Conservation (phyloP, 768 basidiomycete species). For the Boletus rubropictus region DNA sequence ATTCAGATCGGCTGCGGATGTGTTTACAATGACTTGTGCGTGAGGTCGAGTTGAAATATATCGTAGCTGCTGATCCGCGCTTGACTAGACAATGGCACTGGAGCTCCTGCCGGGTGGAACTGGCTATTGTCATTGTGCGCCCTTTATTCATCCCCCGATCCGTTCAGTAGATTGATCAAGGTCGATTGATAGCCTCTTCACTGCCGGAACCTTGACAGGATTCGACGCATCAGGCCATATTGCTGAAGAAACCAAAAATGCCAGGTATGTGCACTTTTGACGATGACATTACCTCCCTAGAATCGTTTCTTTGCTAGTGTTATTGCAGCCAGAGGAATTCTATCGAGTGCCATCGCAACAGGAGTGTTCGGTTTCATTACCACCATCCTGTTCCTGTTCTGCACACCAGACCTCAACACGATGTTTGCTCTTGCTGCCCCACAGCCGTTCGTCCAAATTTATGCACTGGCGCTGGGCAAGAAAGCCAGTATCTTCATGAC, state of each 20-base stretch:
- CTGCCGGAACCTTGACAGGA: conserved; percentile 82
- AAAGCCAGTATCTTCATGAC: conserved; percentile 86
- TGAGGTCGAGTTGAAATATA: conserved; percentile 27
- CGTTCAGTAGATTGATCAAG: neutral
- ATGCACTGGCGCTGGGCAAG: conserved; percentile 76
- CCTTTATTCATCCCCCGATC: neutral
- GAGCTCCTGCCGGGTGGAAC: conserved; percentile 83
- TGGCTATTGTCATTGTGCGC: conserved; percentile 83
- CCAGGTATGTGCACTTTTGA: conserved; percentile 38
- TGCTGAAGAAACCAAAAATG: conserved; percentile 85
- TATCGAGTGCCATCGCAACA: conserved; percentile 71
- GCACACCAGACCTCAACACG: conserved; percentile 70
- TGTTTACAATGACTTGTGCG: conserved; percentile 77
- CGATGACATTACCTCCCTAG: neutral
- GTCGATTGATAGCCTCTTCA: conserved; percentile 72
- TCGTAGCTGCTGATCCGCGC: neutral
- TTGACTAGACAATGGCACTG: conserved; percentile 76
- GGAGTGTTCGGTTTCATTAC: conserved; percentile 75
- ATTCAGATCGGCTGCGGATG: conserved; percentile 76
- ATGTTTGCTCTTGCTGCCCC: conserved; percentile 76
- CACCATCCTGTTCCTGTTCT: conserved; percentile 78
- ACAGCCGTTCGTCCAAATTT: conserved; percentile 88
- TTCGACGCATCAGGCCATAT: conserved; percentile 89
- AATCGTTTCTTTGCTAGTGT: conserved; percentile 39
- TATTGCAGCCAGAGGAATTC: conserved; percentile 76